Evolutionary conservation across 306 rosid species (phyloP).

Genomic region (Rubus idaeus): DNA sequence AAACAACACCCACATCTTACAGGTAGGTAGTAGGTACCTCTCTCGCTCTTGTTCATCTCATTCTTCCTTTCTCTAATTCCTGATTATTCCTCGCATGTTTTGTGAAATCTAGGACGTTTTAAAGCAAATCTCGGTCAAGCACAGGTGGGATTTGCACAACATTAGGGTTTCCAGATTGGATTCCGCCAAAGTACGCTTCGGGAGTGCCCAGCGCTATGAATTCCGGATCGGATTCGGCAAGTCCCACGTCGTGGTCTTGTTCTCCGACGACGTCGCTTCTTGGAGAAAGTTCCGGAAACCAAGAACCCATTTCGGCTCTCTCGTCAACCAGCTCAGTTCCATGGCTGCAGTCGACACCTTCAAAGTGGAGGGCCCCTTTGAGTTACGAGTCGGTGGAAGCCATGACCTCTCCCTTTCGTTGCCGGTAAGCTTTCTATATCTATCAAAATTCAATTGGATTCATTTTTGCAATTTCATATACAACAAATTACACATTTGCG

Average conservation of each 20-base stretch:
- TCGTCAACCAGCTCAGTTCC: slow-evolving; percentile 41
- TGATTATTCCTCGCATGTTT: background rate
- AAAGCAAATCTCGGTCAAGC: slow-evolving; percentile 58
- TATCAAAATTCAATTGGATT: too few relatives aligned
- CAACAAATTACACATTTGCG: background rate
- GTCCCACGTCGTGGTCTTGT: slow-evolving; percentile 41
- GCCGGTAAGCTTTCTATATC: slow-evolving; percentile 45
- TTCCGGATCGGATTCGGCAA: slow-evolving; percentile 59
- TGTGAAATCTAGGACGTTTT: slow-evolving; percentile 55
- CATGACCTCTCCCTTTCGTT: slow-evolving; percentile 51
- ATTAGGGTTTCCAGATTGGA: slow-evolving; percentile 52
- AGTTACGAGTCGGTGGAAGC: slow-evolving; percentile 41
- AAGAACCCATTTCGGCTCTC: slow-evolving; percentile 46
- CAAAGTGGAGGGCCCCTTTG: slow-evolving; percentile 76
- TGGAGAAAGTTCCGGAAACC: slow-evolving; percentile 59
- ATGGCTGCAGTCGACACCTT: slow-evolving; percentile 54
- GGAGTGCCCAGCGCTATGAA: slow-evolving; percentile 44
- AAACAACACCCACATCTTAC: slow-evolving; percentile 47
- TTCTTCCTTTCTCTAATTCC: background rate
- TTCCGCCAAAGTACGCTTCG: slow-evolving; percentile 51
- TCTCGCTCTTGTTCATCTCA: background rate
- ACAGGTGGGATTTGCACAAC: slow-evolving; percentile 57
- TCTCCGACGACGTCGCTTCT: slow-evolving; percentile 52
- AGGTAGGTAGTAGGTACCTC: slow-evolving; percentile 47
- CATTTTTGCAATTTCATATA: background rate